phyloP scores from a whole-genome alignment of 2,329 filamentous ascomycete species.

The Coniochaeta sp. region DNA sequence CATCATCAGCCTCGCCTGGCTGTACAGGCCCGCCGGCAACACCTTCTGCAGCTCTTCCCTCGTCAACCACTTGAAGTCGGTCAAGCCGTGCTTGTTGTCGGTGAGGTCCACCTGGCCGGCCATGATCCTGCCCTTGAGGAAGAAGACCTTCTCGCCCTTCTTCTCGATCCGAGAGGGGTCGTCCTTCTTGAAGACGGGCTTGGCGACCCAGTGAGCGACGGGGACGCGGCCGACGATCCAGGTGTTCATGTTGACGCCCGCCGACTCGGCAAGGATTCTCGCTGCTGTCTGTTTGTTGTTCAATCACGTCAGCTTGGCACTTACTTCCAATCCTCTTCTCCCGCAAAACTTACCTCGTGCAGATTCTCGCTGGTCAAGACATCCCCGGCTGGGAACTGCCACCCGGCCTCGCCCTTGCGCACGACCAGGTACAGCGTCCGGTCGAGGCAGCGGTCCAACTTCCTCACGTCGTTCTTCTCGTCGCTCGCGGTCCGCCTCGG shows the following conservation, averaged over 20 bases:
- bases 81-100: slow-evolving; percentile 63
- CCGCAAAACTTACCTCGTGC: slow-evolving; percentile 60
- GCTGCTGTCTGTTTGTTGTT: slow-evolving; percentile 70
- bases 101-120: slow-evolving; percentile 83
- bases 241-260: slow-evolving; percentile 95
- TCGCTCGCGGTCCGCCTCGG: slow-evolving; percentile 74
- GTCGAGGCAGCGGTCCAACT: slow-evolving; percentile 72
- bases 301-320: not conserved
- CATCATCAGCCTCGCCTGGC: slow-evolving; percentile 74
- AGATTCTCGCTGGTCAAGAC: slow-evolving; percentile 68
- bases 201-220: slow-evolving; percentile 66
- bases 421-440: slow-evolving; percentile 85
- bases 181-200: slow-evolving; percentile 39
- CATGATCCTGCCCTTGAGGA: slow-evolving; percentile 94
- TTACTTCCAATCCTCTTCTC: not conserved
- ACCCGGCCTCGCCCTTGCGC: slow-evolving; percentile 54
- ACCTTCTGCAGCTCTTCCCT: slow-evolving; percentile 74
- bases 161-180: slow-evolving; percentile 24
- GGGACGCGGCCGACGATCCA: slow-evolving; percentile 93
- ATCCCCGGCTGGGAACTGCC: slow-evolving; percentile 74
- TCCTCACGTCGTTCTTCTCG: slow-evolving; percentile 61
- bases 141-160: slow-evolving; percentile 79
- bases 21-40: slow-evolving; percentile 64
- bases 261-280: slow-evolving; percentile 67
- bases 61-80: slow-evolving; percentile 87